Evolutionary conservation across 345 rosid genomes (phyloP).

Genomic region (Mercurialis annua): DNA sequence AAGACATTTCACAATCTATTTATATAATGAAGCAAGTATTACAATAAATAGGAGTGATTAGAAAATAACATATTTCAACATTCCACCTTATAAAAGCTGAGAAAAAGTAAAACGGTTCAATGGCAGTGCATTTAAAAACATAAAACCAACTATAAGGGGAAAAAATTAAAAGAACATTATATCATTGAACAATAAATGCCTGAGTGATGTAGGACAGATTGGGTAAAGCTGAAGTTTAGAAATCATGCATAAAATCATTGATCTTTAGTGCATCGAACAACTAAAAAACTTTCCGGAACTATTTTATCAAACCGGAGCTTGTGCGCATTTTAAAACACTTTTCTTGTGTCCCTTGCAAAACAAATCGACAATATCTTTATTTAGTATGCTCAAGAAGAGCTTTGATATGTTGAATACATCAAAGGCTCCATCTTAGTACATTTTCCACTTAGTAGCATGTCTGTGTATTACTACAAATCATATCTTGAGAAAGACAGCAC

Average conservation of each 20-base stretch:
- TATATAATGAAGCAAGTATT: neutral
- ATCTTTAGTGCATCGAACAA: neutral
- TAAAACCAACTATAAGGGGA: neutral
- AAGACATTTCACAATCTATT: neutral
- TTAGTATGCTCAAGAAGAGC: neutral
- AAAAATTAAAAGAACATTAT: neutral
- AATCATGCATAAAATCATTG: neutral
- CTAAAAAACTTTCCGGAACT: neutral
- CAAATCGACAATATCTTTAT: neutral
- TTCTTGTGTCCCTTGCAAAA: neutral
- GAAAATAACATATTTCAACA: neutral
- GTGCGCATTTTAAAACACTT: neutral
- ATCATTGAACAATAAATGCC: neutral
- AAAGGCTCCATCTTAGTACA: neutral
- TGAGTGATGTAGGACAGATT: neutral
- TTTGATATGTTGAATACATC: neutral
- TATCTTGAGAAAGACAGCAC: neutral
- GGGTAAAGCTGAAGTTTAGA: neutral
- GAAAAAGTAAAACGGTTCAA: neutral
- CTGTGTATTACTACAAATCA: neutral
- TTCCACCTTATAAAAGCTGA: neutral
- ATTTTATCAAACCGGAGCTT: neutral
- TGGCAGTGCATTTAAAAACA: neutral
- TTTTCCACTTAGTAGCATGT: neutral
- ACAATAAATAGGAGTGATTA: neutral